Percentiles rank a stretch among this genome's conserved stretches.
Conservation (phyloP, 1,139 yeast genomes). For the Zygoascus sp. region DNA sequence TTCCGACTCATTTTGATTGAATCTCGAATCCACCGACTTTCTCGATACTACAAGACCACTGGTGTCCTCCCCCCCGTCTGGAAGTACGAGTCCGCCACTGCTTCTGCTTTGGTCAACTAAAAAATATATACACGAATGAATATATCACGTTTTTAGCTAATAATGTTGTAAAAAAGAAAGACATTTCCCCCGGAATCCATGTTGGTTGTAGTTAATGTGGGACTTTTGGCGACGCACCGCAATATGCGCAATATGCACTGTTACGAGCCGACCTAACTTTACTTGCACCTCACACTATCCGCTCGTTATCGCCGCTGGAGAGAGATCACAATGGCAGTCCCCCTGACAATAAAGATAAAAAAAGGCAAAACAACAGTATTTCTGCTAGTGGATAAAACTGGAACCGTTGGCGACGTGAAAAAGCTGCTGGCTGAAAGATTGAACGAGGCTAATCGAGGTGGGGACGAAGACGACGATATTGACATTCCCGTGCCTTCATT, state of each 20-base stretch:
- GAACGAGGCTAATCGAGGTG: constrained; percentile 16
- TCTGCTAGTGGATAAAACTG: constrained; percentile 13
- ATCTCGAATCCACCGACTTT: constrained; percentile 99
- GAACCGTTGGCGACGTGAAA: constrained; percentile 14
- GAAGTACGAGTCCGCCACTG: constrained; percentile 99
- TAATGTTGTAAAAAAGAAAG: background rate
- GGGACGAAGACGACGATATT: constrained; percentile 17
- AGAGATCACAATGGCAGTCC: background rate
- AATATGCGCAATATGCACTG: too few relatives aligned
- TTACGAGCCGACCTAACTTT: too few relatives aligned
- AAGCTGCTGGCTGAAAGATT: constrained; percentile 14
- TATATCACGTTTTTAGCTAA: background rate
- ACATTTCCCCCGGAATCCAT: too few relatives aligned
- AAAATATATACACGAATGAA: background rate
- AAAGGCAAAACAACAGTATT: constrained; percentile 16
- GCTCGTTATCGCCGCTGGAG: background rate
- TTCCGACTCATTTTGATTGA: constrained; percentile 99
- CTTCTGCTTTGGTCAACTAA: constrained; percentile 85
- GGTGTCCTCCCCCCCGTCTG: constrained; percentile 99
- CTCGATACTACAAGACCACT: constrained; percentile 99
- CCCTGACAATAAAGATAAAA: constrained; percentile 19
- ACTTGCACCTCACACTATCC: background rate
- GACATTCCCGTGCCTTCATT: constrained; percentile 24
- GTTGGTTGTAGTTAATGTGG: background rate
- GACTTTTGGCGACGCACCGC: too few relatives aligned